A percentile compares a stretch with the other conserved stretches of the same genome.
phyloP scores from a whole-genome alignment of 2,329 filamentous ascomycete genomes.

The Didymella pomorum region DNA sequence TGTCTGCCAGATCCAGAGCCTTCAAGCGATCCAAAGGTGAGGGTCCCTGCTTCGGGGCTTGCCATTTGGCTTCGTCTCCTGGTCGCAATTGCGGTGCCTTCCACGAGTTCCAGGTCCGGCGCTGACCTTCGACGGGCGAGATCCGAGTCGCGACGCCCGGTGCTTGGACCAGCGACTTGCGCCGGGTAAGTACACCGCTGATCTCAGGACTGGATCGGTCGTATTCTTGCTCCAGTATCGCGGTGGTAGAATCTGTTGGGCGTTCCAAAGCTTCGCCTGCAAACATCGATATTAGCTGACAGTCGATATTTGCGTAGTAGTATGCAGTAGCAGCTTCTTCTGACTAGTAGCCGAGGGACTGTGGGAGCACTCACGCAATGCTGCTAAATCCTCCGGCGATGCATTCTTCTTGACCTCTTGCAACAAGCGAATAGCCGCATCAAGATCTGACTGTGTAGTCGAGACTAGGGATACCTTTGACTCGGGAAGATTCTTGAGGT shows the following conservation, averaged over 20 bases:
- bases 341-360: not conserved
- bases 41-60: constrained; percentile 20
- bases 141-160: constrained; percentile 52
- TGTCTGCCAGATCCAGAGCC: constrained; percentile 33
- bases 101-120: constrained; percentile 48
- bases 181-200: constrained; percentile 43
- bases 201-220: constrained; percentile 23
- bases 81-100: constrained; percentile 35
- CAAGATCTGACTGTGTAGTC: constrained; percentile 52
- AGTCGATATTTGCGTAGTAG: not conserved
- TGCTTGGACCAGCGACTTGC: constrained; percentile 51
- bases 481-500: constrained; percentile 35
- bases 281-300: constrained; percentile 18
- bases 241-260: constrained; percentile 22
- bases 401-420: constrained; percentile 59
- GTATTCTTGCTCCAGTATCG: constrained; percentile 21
- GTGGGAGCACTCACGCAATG: constrained; percentile 45
- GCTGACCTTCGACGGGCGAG: constrained; percentile 42
- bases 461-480: constrained; percentile 43
- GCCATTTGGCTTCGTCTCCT: constrained; percentile 46
- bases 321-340: not conserved
- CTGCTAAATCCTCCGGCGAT: constrained; percentile 58
- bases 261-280: constrained; percentile 43
- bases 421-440: constrained; percentile 55
- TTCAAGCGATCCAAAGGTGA: constrained; percentile 34